Base-by-base conservation (phyloP, 805 yeast genomes). In the Yarrowia deformans region DNA sequence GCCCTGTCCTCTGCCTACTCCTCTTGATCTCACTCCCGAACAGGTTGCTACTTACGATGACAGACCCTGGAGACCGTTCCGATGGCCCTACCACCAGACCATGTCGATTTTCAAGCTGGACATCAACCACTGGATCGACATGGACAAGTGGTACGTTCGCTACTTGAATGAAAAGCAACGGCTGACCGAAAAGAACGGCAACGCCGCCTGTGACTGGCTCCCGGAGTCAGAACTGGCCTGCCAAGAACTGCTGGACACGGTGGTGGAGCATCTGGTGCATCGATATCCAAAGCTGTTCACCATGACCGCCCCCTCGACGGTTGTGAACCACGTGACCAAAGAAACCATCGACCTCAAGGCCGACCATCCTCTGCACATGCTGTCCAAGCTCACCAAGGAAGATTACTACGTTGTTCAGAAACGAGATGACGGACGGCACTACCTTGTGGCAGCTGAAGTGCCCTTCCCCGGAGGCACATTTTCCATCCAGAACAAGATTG, bases 401-500 rank as follows among this genome's bases (percentile, higher is more conserved):
- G 93, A 89, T 77, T 89, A 89, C 74, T 89, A 88, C 74, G 71
- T 89, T 46, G 92, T 88, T 55, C 75, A 80, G 74, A 84, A 87
- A 73, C 83, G 85, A 70, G 83, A 80, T 0, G 84, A 86, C 72
- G 90, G 86, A 1, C 73, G 75, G 54, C 92, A 89, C 76, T 87
- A 89, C 76, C 79, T 89, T 68, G 84, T 83, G 45, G 93, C 91
- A 1, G 92, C 90, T 5, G 91, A 89, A 1, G 93, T 89, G 46
- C 91, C 92, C 7, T 88, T 89, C 76, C 92, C 93, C 3, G 93
- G 93, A 60, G 93, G 93, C 4, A 85, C 88, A 0, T 89, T 89
- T 77, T 81, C 63, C 10, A 42, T 56, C 9, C 63, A 56, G 72
- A 74, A 82, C 69, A 89, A 88, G 72, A 72, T 89, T 58, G 93